Evolutionary conservation across 1,139 yeast genomes (phyloP).

Genomic region (Kazachstania sp.): DNA sequence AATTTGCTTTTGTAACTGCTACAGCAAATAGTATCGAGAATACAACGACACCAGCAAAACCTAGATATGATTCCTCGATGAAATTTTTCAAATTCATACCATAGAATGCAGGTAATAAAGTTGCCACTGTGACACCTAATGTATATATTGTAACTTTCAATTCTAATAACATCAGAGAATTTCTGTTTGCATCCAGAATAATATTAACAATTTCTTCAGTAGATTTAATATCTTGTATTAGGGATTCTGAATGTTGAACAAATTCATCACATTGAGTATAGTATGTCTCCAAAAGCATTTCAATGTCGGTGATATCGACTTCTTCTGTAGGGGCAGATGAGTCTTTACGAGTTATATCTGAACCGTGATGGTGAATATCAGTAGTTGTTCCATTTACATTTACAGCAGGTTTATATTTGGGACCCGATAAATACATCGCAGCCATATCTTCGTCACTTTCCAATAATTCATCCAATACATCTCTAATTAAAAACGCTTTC

Average conservation of each 20-base stretch:
- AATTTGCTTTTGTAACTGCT: conserved; percentile 34
- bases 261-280: conserved; percentile 94
- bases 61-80: conserved; percentile 60
- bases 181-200: conserved; percentile 89
- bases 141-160: conserved; percentile 79
- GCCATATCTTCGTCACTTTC: conserved; percentile 88
- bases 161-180: conserved; percentile 84
- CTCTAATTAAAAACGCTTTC: conserved; percentile 56
- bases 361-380: not conserved
- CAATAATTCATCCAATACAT: conserved; percentile 62
- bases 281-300: conserved; percentile 85
- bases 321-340: conserved; percentile 8
- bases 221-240: conserved; percentile 74
- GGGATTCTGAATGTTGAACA: conserved; percentile 84
- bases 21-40: conserved; percentile 37
- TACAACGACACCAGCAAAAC: conserved; percentile 39
- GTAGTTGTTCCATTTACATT: not conserved
- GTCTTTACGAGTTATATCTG: not conserved
- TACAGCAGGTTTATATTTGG: not conserved
- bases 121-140: conserved; percentile 73
- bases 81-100: conserved; percentile 94
- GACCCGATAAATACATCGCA: conserved; percentile 62
- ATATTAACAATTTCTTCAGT: conserved; percentile 96
- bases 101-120: conserved; percentile 71
- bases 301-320: conserved; percentile 66